Percentiles rank a stretch among this genome's conserved stretches.
Conservation (phyloP, 768 basidiomycete species). For the Mycena albidolilacea region DNA sequence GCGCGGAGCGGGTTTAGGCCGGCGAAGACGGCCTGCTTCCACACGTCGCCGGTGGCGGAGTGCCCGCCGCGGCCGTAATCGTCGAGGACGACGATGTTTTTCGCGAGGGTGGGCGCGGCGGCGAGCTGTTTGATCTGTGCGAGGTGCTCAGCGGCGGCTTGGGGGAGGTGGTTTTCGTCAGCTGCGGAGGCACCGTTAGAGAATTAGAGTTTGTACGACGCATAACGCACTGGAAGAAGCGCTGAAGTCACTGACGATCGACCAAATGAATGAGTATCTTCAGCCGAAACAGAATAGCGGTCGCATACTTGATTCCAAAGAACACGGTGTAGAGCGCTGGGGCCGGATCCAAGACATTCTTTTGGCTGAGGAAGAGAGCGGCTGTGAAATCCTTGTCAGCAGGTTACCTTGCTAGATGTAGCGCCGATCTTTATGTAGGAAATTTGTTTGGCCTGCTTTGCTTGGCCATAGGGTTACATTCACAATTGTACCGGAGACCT, state of each 20-base stretch:
- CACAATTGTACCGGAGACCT: constrained; percentile 63
- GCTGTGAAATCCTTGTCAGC: constrained; percentile 46
- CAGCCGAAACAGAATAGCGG: too few species aligned
- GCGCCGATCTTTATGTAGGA: constrained; percentile 60
- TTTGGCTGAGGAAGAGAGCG: constrained; percentile 60
- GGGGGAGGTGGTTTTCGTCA: constrained; percentile 63
- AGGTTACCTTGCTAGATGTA: not conserved
- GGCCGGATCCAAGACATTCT: constrained; percentile 58
- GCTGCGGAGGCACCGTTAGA: constrained; percentile 41
- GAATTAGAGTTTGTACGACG: not conserved
- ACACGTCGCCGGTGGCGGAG: constrained; percentile 59
- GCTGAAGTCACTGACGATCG: constrained; percentile 50
- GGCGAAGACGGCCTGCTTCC: constrained; percentile 61
- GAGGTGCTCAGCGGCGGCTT: constrained; percentile 61
- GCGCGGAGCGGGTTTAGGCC: constrained; percentile 55
- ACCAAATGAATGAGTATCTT: constrained; percentile 16
- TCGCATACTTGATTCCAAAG: constrained; percentile 69
- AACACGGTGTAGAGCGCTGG: constrained; percentile 67
- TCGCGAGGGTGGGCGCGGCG: constrained; percentile 64
- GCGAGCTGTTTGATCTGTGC: constrained; percentile 63
- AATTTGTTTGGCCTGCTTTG: constrained; percentile 62
- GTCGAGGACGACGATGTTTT: constrained; percentile 66
- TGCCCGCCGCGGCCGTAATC: constrained; percentile 64
- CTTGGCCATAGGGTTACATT: constrained; percentile 67
- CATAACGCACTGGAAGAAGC: constrained; percentile 56